Conservation (phyloP, 345 rosid species). For the Dimocarpus longan region DNA sequence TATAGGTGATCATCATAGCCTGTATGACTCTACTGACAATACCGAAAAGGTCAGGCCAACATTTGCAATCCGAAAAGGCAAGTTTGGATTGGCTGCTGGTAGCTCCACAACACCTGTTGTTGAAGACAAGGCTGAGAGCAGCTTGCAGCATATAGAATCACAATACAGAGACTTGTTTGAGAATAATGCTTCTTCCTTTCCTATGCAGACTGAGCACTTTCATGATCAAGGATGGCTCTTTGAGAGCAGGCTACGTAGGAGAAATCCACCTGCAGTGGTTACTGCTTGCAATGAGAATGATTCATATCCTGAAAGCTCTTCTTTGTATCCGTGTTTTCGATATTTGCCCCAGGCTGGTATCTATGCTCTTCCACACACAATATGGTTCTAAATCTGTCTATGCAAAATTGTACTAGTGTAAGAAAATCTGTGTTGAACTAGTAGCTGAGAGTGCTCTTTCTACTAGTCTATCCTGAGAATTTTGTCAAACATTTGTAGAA, state of each 20-base stretch:
- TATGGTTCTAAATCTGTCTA: slow-evolving; percentile 17
- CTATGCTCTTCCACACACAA: slow-evolving; percentile 19
- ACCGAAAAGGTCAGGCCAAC: slow-evolving; percentile 3
- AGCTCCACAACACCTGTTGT: too few species aligned
- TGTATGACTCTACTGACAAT: slow-evolving; percentile 29
- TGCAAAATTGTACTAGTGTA: background rate
- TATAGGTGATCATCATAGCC: slow-evolving; percentile 1
- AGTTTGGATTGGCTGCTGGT: background rate
- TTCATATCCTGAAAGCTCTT: background rate
- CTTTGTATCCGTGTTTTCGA: background rate
- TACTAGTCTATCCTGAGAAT: background rate
- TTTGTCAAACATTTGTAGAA: too few species aligned
- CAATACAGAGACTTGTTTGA: background rate
- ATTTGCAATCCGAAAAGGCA: background rate
- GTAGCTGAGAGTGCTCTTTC: background rate
- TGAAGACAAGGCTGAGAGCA: too few species aligned
- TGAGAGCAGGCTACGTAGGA: slow-evolving; percentile 5
- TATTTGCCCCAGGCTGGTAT: slow-evolving; percentile 17
- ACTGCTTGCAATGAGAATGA: background rate
- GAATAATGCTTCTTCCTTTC: background rate
- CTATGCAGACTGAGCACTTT: background rate
- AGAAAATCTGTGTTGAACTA: background rate
- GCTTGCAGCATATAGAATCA: background rate
- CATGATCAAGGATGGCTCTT: slow-evolving; percentile 29
- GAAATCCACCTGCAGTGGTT: background rate